Evolutionary conservation across 768 basidiomycete species (phyloP), one percentile per base, ranked within the genome.

Genomic region (Trametes elegans): DNA sequence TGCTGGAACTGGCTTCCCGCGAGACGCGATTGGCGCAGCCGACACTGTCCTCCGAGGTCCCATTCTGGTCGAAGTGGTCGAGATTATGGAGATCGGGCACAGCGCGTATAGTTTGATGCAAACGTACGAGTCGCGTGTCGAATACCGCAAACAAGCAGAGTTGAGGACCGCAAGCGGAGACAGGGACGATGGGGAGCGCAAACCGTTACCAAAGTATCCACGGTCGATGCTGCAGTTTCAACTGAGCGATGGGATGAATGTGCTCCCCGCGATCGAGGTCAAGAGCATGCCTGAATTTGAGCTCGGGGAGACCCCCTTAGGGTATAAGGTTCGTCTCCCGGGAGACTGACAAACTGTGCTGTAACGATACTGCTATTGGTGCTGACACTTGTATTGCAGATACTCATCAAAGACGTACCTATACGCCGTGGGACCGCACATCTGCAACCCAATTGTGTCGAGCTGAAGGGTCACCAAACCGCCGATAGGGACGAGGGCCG

Each of bases 51-150:
- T 74, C 13, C 62, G 63, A 1, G 76, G 77, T 6, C 82, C 87
- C 1, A 70, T 90, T 28, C 81, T 92, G 32, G 86, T 94, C 9
- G 87, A 97, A 64, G 79, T 97, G 24, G 70, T 74, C 16, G 76
- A 80, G 13, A 79, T 96, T n/a, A 90, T 83, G 16, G 95, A 98
- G 52, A 85, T 97, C 19, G 90, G 87, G 0, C 73, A 80, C 39
- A 93, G 93, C 60, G 95, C 94, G 0, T 90, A 92, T 64, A 83
- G 76, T 47, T 76, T 97, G 16, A 79, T 87, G 56, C 88, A 88
- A 61, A 79, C 81, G 21, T 78, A 87, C 19, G 76, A 82, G 49
- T 81, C 83, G 11, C 75, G 91, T 29, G 72, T 80, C 49, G 80
- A 83, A 42, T 78, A 83, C 7, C 85, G 73, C 16, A 81, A 80